Conservation (phyloP, 2,329 filamentous ascomycete genomes). For the Diaporthe destruens region DNA sequence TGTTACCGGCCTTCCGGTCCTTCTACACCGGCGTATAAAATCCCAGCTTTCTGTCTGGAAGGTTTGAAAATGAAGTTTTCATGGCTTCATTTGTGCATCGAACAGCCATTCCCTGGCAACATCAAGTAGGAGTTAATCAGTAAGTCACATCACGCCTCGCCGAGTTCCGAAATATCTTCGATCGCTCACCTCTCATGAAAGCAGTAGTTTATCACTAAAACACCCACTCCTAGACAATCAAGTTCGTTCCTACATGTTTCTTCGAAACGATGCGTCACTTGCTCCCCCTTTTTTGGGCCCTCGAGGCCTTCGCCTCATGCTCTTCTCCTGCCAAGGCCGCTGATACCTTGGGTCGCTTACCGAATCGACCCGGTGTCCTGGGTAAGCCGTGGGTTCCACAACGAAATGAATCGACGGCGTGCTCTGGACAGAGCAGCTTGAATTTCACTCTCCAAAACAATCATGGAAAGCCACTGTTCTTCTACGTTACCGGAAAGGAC, state of each 20-base stretch:
- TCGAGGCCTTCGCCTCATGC: neutral
- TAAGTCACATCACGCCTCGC: neutral
- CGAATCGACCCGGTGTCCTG: neutral
- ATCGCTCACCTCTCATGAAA: too few species aligned
- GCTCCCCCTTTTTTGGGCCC: neutral
- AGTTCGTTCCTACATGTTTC: neutral
- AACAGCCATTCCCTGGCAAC: neutral
- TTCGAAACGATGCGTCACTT: neutral
- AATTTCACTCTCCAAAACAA: slow-evolving; percentile 31
- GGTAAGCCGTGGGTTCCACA: neutral
- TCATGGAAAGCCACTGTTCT: slow-evolving; percentile 5
- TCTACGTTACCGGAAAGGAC: slow-evolving; percentile 29
- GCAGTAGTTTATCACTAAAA: too few species aligned
- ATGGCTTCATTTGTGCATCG: neutral
- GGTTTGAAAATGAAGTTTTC: neutral
- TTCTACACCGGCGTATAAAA: neutral
- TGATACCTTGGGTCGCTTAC: neutral
- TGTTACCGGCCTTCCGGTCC: neutral
- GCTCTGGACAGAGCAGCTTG: neutral
- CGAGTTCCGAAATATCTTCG: neutral
- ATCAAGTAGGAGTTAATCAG: neutral
- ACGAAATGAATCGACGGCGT: neutral
- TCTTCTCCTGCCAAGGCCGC: neutral
- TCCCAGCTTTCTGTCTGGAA: neutral
- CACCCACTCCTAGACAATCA: neutral